Base-by-base conservation (phyloP, 495 filamentous ascomycete genomes). In the Apodospora peruviana region DNA sequence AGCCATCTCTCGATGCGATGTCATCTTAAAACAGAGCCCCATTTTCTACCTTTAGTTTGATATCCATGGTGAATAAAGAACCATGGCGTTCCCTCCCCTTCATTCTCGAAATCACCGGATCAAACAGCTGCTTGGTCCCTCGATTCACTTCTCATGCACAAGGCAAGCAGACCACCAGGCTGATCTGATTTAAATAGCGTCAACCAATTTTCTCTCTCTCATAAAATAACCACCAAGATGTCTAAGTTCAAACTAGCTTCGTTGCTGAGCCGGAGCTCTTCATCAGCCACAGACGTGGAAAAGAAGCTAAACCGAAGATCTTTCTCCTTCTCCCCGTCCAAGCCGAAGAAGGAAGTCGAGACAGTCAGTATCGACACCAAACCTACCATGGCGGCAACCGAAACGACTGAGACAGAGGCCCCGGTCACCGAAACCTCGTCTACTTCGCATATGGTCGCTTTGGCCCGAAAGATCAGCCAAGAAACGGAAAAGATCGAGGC, bases 401-500 rank as follows among this genome's bases (percentile, higher is more conserved):
- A 24, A 22, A 32, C 14, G 36, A n/a, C 49, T 11, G 41, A 17
- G 16, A 38, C 47, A 3, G 19, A 38, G 2, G 10, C 48, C 3
- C 48, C 34, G 20, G 32, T 14, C n/a, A 48, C 40, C 4, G 21
- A n/a, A 34, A 41, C n/a, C n/a, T n/a, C 43, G 25, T 46, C 64
- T 9, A 51, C 65, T 1, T 67, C 69, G 7, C 52, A 59, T 34
- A 66, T 73, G 60, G 42, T 62, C 17, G 53, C 40, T n/a, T 53
- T 73, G 23, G 67, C 69, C 7, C 52, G 64, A 48, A 62, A 64
- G 50, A 72, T 73, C 35, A 51, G 59, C 32, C 39, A 47, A 9
- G 68, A 69, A n/a, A 67, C 70, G 0, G 62, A 66, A 43, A 73
- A 65, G 48, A 53, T 73, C 20, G 67, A 73, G 48, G 45, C 62